Conservation (phyloP, 495 filamentous ascomycete species). For the Daldinia grandis region DNA sequence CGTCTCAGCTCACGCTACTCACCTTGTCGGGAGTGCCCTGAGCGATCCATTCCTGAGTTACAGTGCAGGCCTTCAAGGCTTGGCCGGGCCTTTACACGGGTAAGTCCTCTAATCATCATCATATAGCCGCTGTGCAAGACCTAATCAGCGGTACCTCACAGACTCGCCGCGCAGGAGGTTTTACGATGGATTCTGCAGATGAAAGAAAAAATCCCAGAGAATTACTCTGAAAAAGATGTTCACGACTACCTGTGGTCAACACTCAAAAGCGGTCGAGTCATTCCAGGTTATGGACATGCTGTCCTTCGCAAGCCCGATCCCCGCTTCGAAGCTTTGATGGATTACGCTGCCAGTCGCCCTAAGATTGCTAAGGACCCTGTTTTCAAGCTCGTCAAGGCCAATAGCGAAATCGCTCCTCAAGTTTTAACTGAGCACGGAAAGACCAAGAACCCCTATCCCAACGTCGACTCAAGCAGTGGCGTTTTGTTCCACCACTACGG, state of each 20-base stretch:
- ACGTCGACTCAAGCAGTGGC: conserved; percentile 90
- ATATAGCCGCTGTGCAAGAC: not conserved
- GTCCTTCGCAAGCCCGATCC: conserved; percentile 97
- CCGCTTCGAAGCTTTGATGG: conserved; percentile 94
- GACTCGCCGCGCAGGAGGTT: conserved; percentile 94
- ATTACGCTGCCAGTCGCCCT: conserved; percentile 85
- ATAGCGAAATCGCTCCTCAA: conserved; percentile 76
- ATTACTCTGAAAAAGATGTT: conserved; percentile 80
- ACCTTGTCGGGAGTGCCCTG: conserved; percentile 94
- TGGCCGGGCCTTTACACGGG: conserved; percentile 95
- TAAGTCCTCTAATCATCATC: conserved; percentile 41
- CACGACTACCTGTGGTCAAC: conserved; percentile 90
- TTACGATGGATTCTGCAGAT: conserved; percentile 95
- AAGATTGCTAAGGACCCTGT: conserved; percentile 88
- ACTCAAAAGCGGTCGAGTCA: conserved; percentile 91
- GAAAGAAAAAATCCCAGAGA: conserved; percentile 83
- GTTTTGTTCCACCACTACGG: conserved; percentile 98
- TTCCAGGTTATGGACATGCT: conserved; percentile 98
- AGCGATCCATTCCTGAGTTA: conserved; percentile 96
- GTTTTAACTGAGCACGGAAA: conserved; percentile 95
- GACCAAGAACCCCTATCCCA: conserved; percentile 98
- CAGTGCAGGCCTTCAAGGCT: conserved; percentile 92
- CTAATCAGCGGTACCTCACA: conserved; percentile 36
- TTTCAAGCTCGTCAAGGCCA: conserved; percentile 92
- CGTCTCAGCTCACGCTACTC: conserved; percentile 96